Evolutionary conservation across 1,284 basidiomycete genomes (phyloP).

Genomic region (Caloboletus firmus): DNA sequence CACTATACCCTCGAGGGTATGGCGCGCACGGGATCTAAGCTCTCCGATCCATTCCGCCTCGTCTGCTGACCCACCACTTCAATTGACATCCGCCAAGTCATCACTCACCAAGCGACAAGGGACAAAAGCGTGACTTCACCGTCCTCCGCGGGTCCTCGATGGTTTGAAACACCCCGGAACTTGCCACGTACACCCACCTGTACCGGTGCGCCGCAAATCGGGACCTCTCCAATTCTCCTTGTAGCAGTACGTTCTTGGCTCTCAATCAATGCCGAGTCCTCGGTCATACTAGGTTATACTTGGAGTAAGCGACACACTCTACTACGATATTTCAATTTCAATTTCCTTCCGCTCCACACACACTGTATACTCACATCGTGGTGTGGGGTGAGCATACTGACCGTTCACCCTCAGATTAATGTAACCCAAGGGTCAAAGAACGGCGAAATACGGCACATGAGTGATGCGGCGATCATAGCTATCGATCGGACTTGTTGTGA

Average conservation of each 20-base stretch:
- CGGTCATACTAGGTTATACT: not conserved
- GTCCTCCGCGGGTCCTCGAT: slow-evolving; percentile 30
- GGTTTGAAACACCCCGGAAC: slow-evolving; percentile 19
- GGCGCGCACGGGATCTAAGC: slow-evolving; percentile 21
- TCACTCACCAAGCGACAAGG: slow-evolving; percentile 7
- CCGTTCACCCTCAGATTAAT: slow-evolving; percentile 7
- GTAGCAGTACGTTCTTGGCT: not conserved
- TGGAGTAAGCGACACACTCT: not conserved
- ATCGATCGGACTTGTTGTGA: slow-evolving; percentile 21
- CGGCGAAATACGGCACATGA: slow-evolving; percentile 13
- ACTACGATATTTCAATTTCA: not conserved
- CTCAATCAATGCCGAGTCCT: not conserved
- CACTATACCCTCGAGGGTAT: slow-evolving; percentile 18
- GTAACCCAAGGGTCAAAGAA: slow-evolving; percentile 14
- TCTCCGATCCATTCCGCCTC: not conserved
- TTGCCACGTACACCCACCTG: slow-evolving; percentile 1
- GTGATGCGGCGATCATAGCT: slow-evolving; percentile 27
- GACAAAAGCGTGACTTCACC: slow-evolving; percentile 5
- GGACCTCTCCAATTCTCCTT: not conserved
- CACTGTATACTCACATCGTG: not conserved
- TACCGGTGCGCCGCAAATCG: not conserved
- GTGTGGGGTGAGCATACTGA: not conserved
- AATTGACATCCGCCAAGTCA: not conserved
- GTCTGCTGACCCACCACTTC: slow-evolving; percentile 1
- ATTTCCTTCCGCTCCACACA: not conserved